phyloP scores from a whole-genome alignment of 352 stramenopile species.

The Thraustochytrium sp. region DNA sequence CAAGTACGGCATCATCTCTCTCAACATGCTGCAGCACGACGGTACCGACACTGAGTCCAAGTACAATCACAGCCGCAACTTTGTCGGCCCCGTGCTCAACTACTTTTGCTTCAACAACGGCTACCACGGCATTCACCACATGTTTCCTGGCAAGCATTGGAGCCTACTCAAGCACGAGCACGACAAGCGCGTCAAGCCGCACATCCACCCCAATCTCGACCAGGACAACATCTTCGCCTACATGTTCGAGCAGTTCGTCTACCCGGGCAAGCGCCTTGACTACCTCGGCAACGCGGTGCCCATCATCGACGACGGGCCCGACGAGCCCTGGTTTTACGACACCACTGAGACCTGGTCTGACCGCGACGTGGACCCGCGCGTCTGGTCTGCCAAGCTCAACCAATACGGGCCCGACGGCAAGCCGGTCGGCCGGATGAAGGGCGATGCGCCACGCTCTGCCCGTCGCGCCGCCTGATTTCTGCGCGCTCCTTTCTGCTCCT shows the following conservation, averaged over 20 bases:
- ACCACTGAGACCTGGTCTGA: constrained; percentile 23
- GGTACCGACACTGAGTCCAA: constrained; percentile 21
- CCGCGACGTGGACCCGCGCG: constrained; percentile 26
- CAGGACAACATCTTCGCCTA: constrained; percentile 37
- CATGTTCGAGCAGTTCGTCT: constrained; percentile 37
- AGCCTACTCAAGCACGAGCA: constrained; percentile 35
- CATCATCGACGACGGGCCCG: constrained; percentile 27
- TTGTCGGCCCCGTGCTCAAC: constrained; percentile 22
- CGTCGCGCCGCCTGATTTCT: too few relatives aligned
- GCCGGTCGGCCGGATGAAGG: not conserved
- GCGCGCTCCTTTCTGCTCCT: too few relatives aligned
- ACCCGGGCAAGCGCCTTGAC: constrained; percentile 27
- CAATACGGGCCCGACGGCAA: constrained; percentile 23
- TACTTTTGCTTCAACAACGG: constrained; percentile 43
- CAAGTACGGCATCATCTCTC: constrained; percentile 42
- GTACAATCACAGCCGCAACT: constrained; percentile 39
- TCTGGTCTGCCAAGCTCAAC: constrained; percentile 7
- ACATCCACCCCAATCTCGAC: constrained; percentile 38
- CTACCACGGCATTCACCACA: constrained; percentile 41
- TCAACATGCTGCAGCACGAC: constrained; percentile 43
- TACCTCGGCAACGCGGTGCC: constrained; percentile 30
- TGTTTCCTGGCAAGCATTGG: constrained; percentile 27
- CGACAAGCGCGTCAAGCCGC: constrained; percentile 33
- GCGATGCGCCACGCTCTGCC: too few relatives aligned
- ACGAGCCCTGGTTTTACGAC: constrained; percentile 32